These are phyloP conservation scores for Alternaria arbusti DNA, from an alignment of 2,329 filamentous ascomycete genomes.

Conservation along the genomic window DNA sequence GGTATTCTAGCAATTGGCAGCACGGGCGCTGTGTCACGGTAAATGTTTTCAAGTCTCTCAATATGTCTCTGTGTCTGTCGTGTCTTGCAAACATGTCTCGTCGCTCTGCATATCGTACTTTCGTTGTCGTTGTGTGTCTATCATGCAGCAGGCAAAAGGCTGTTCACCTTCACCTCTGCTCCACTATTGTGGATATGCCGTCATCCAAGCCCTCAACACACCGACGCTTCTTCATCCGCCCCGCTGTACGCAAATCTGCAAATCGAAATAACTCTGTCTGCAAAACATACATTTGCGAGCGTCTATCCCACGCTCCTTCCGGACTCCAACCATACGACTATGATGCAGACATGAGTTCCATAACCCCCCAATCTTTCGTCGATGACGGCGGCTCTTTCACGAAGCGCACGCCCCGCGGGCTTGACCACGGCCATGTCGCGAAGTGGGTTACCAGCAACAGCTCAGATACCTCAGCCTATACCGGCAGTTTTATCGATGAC, in stretches of 20 bases:
- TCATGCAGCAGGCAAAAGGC: neutral
- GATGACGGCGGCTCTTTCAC: constrained; percentile 32
- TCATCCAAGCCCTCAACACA: neutral
- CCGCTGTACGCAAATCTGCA: constrained; percentile 1
- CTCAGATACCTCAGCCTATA: constrained; percentile 22
- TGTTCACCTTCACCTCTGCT: constrained; percentile 6
- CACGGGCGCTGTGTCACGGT: constrained; percentile 13
- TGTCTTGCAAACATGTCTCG: neutral
- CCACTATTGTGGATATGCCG: neutral
- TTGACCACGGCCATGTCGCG: constrained; percentile 7
- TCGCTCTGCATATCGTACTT: neutral
- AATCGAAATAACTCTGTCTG: neutral
- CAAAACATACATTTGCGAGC: neutral
- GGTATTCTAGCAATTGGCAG: constrained; percentile 19
- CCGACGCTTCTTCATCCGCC: constrained; percentile 5
- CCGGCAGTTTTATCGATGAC: constrained; percentile 39
- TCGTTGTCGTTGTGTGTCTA: neutral
- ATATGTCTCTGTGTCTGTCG: neutral
- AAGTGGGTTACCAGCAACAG: constrained; percentile 15
- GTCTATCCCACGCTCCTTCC: neutral
- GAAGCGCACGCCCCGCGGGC: constrained; percentile 19
- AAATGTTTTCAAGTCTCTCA: constrained; percentile 1
- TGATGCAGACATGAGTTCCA: constrained; percentile 17
- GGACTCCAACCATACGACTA: neutral
- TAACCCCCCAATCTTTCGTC: constrained; percentile 25